Base-by-base conservation (phyloP, 1,284 basidiomycete genomes). In the Moniliella sp. region DNA sequence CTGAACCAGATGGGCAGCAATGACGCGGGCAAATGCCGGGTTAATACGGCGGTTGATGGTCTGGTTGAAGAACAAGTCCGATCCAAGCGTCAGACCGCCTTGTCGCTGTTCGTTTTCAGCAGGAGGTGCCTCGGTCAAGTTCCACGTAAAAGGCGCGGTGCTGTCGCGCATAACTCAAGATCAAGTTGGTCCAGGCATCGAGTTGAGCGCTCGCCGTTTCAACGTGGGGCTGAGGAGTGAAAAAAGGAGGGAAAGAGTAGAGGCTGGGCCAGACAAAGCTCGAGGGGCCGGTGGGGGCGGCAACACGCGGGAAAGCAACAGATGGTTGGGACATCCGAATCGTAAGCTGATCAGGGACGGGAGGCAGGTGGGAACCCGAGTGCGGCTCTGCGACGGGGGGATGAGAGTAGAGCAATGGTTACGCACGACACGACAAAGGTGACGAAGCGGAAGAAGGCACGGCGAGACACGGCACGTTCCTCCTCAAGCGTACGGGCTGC, bases 191-290 rank as follows among this genome's bases (percentile, higher is more conserved):
- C 68, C 68, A 69, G n/a, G 65, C 56, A 3, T 45, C 36, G 1
- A 64, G 46, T 42, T 69, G 68, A 34, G 66, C 64, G 0, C 52
- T 36, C 12, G 60, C 59, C 3, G 67, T 68, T 4, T 59, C 36
- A 0, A 63, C 62, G 42, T 68, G 68, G 1, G 66, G 66, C 40
- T 69, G 68, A 3, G 64, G 45, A 45, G 68, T 69, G 54, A 66
- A 69, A 59, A 69, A 69, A 0, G 67, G 67, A 1, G 67, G 66
- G 39, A 69, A 69, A n/a, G 59, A 62, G 60, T 63, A 67, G 30
- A 69, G 61, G 0, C 65, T 52, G 0, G 67, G 68, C 30, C 54
- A 64, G 16, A 45, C 45, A 43, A 64, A 67, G 21, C n/a, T n/a
- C 21, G 7, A n/a, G n/a, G n/a, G n/a, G n/a, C n/a, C n/a, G n/a